A percentile compares a stretch with the other conserved stretches of the same genome.
These are phyloP conservation scores for Neurospora terricola DNA, from an alignment of 495 filamentous ascomycete species.

Conservation along the genomic window DNA sequence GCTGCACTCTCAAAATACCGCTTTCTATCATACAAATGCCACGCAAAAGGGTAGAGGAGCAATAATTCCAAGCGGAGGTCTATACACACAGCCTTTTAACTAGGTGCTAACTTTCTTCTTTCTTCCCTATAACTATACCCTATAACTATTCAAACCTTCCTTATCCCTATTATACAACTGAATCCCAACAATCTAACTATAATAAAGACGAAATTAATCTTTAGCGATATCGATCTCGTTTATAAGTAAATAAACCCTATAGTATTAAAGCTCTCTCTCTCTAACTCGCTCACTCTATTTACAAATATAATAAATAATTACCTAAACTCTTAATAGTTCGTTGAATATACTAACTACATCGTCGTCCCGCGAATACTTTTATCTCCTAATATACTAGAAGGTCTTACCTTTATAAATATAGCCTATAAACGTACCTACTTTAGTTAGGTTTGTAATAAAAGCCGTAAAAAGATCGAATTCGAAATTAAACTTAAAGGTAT, in stretches of 20 bases:
- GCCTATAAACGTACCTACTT: background rate
- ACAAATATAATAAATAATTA: background rate
- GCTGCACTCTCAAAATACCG: too few relatives aligned
- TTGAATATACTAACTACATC: background rate
- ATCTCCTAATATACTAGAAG: background rate
- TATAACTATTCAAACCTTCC: too few relatives aligned
- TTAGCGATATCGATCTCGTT: background rate
- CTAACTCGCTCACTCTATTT: background rate
- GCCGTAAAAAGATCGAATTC: background rate
- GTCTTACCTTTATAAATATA: background rate
- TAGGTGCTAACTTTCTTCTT: too few relatives aligned
- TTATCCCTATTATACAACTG: background rate
- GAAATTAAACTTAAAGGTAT: background rate
- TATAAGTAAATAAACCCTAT: background rate
- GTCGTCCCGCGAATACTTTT: background rate
- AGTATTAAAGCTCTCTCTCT: background rate
- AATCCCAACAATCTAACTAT: background rate
- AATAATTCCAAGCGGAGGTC: too few relatives aligned
- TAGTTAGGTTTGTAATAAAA: background rate
- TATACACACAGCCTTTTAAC: too few relatives aligned
- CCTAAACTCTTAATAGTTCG: background rate
- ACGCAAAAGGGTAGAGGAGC: too few relatives aligned
- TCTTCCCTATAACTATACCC: background rate
- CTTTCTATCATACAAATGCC: too few relatives aligned
- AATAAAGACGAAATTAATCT: background rate